Evolutionary conservation across 331 rosid genomes (phyloP), one percentile per base, ranked within the genome.

Genomic region (Malus hybrid): DNA sequence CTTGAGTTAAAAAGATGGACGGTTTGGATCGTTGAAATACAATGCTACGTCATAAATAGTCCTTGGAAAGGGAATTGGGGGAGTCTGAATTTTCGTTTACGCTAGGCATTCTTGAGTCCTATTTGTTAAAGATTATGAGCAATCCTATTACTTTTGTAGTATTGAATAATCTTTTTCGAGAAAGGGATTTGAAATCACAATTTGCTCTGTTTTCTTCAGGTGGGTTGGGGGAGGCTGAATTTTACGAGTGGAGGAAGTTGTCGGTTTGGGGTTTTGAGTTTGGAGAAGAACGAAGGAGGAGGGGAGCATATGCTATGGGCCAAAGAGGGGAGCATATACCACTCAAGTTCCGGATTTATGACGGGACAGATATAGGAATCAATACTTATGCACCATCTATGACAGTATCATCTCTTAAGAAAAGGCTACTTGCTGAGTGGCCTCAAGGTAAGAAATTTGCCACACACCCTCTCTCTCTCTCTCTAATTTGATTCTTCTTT

Each of bases 281-380:
- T 81, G 73, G 66, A 24, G 63, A 63, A 63, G 68, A 18, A 32
- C 14, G 16, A 76, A 78, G 83, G 80, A 74, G 76, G 67, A 72
- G 30, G 65, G 32, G 34, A 39, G 66, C 76, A 73, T 71, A 26
- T 62, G 39, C 15, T 30, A 90, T 88, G 96, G 89, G 86, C 64
- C 86, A 79, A 79, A 85, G 81, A 61, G 86, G 85, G 76, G 91
- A 74, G 30, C 29, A 29, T 50, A 71, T 85, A 48, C 88, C 85
- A 68, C 90, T 90, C 81, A 88, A 87, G 56, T 90, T 90, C 77
- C 85, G 93, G 65, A 83, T 90, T 60, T 90, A 78, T 69, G 96
- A 91, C 70, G 96, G 93, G 78, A 87, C 96, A 1, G 96, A 91
- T 79, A 84, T 91, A 75, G 92, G 87, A 24, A 90, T 84, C 44